Evolutionary conservation across 2,329 filamentous ascomycete species (phyloP).

Genomic region (Stemphylium beticola): DNA sequence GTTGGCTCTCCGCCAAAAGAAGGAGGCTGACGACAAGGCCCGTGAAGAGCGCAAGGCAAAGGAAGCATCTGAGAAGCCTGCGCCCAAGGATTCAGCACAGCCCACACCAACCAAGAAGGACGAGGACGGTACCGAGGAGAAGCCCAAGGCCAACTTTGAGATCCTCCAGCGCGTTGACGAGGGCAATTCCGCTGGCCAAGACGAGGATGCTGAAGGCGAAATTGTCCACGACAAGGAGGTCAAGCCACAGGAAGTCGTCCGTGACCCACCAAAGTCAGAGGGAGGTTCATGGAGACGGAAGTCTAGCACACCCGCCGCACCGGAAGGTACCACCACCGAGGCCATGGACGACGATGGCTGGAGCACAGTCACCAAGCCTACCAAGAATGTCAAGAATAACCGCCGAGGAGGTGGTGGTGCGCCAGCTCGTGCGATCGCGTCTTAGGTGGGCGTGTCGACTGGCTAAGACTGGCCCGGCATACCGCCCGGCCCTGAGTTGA

Average conservation of each 20-base stretch:
- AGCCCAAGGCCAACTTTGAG: constrained; percentile 60
- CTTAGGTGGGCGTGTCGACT: constrained; percentile 38
- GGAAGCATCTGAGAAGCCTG: constrained; percentile 63
- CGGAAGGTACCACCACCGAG: constrained; percentile 52
- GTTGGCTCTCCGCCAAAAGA: constrained; percentile 77
- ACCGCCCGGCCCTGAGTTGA: constrained; percentile 17
- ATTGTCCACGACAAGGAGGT: constrained; percentile 60
- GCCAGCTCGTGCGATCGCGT: constrained; percentile 54
- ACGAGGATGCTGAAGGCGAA: constrained; percentile 57
- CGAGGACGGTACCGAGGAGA: constrained; percentile 49
- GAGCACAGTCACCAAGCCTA: constrained; percentile 58
- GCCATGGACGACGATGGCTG: constrained; percentile 60
- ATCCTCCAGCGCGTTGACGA: constrained; percentile 58
- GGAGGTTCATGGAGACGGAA: constrained; percentile 51
- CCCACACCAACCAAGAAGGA: constrained; percentile 41
- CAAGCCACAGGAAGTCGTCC: constrained; percentile 62
- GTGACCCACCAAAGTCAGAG: constrained; percentile 50
- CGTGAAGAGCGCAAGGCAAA: constrained; percentile 70
- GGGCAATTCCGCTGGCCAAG: constrained; percentile 48
- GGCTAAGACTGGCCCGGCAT: constrained; percentile 13
- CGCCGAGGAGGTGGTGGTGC: constrained; percentile 50
- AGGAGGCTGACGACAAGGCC: constrained; percentile 83
- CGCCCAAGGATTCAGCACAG: constrained; percentile 56
- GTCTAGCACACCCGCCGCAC: constrained; percentile 37
- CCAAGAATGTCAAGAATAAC: constrained; percentile 48